Base-by-base conservation (phyloP, 768 basidiomycete genomes). In the Favolaschia claudopus region DNA sequence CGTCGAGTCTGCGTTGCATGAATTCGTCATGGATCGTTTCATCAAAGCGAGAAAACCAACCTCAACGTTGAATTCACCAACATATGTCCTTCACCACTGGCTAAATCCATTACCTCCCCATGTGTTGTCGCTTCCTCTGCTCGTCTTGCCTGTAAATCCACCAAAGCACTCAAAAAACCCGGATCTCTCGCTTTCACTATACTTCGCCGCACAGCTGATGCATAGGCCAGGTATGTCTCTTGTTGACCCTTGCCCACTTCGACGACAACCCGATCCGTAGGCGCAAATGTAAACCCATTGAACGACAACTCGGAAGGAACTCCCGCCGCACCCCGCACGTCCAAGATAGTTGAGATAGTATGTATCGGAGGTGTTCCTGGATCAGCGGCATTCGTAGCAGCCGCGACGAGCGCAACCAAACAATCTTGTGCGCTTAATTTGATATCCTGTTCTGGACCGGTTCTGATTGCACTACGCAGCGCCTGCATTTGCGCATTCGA, bases 91-190 rank as follows among this genome's bases (percentile, higher is more conserved):
- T 50, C 50, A n/a, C 29, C 29, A 45, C 58, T 60, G 14, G 51
- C 51, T 9, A 60, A 20, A 60, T 60, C 58, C 31, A 54, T 46
- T 9, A 60, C 8, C 20, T 60, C 58, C 5, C 58, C 58, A n/a
- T 38, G 32, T 4, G 28, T 8, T 10, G 45, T 40, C 24, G 44
- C 58, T 27, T 47, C 36, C 32, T 43, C 51, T 10, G 58, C 51
- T 7, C 51, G 31, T 6, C 3, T 19, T 6, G 58, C 51, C 38
- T 60, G 51, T 9, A 60, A 34, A 51, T 60, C 58, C 10, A 28
- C 27, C 7, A 60, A 32, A 13, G 58, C 58, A 3, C 44, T n/a
- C 0, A 54, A 45, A 29, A 60, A 53, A 1, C 28, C 7, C 2
- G 58, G 58, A 14, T 25, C 38, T n/a, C 58, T 43, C 14, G n/a